Conservation (phyloP, 148 eudicot genomes). For the Nepenthes mirabilis region DNA sequence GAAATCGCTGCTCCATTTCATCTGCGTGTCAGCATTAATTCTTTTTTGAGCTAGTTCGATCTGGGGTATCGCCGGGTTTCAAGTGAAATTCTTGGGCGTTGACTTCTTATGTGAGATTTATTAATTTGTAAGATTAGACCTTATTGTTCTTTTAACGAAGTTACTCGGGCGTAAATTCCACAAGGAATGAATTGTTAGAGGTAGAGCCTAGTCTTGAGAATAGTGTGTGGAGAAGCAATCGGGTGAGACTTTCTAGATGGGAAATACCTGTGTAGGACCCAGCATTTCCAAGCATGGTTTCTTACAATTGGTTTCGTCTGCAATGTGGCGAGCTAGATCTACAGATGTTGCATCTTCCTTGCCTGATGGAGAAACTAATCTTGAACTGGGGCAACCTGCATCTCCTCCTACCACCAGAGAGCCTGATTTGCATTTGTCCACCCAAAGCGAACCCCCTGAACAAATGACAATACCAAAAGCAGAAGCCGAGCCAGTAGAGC, state of each 20-base stretch:
- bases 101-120: no score
- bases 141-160: no score
- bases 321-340: slow-evolving; percentile 32
- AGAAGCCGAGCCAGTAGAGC: slow-evolving; percentile 27
- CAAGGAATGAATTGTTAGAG: no score
- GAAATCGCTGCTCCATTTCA: no score
- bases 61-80: no score
- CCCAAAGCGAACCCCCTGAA: slow-evolving; percentile 47
- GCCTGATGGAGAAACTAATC: slow-evolving; percentile 16
- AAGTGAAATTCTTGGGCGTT: no score
- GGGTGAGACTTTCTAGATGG: slow-evolving; percentile 17
- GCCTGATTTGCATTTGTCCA: slow-evolving; percentile 20
- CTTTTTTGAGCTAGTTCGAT: no score
- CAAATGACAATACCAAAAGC: slow-evolving; percentile 35
- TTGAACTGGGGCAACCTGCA: slow-evolving; percentile 1
- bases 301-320: slow-evolving; percentile 42
- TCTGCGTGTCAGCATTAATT: no score
- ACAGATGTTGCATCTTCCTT: slow-evolving; percentile 11
- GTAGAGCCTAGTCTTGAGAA: no score
- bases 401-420: slow-evolving; percentile 15
- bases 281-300: slow-evolving; percentile 34
- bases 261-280: slow-evolving; percentile 60
- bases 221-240: no score
- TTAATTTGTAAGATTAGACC: no score
- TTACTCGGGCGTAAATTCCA: no score